Evolutionary conservation across 371 early-diverging fungal species (phyloP).

Genomic region (Syncephalis fuscata): DNA sequence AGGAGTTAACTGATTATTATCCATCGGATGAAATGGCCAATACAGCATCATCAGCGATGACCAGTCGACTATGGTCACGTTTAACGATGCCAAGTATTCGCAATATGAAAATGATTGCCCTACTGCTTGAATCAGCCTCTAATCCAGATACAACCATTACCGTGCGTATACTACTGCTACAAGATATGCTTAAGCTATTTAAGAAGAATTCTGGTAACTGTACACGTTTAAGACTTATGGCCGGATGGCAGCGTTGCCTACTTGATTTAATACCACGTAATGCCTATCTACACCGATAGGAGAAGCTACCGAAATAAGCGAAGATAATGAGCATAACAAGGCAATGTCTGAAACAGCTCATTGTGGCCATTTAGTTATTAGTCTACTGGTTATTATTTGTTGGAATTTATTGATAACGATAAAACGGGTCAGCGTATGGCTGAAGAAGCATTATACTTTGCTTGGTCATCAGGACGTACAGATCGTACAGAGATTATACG

Average conservation of each 20-base stretch:
- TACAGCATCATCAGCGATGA: neutral
- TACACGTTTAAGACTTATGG: slow-evolving; percentile 6
- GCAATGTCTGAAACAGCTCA: too few relatives aligned
- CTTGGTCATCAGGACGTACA: slow-evolving; percentile 7
- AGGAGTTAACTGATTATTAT: too few relatives aligned
- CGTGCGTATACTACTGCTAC: slow-evolving; percentile 4
- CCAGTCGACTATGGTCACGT: neutral
- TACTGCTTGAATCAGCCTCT: slow-evolving; percentile 2
- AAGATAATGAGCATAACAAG: too few relatives aligned
- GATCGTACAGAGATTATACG: slow-evolving; percentile 12
- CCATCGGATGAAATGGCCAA: neutral
- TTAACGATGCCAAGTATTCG: neutral
- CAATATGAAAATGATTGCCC: slow-evolving; percentile 5
- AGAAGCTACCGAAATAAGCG: neutral
- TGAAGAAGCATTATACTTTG: slow-evolving; percentile 13
- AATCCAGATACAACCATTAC: slow-evolving; percentile 1
- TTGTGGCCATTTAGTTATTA: slow-evolving; percentile 4
- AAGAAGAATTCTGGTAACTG: slow-evolving; percentile 6
- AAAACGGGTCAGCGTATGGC: slow-evolving; percentile 10
- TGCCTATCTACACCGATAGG: neutral
- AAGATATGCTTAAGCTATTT: slow-evolving; percentile 4
- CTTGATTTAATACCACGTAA: slow-evolving; percentile 2
- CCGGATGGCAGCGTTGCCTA: slow-evolving; percentile 13
- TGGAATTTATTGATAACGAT: slow-evolving; percentile 17
- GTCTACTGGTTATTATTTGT: slow-evolving; percentile 6